Evolutionary conservation across 2,329 filamentous ascomycete genomes (phyloP), one percentile per base, ranked within the genome.

Genomic region (Thelonectria blattea): DNA sequence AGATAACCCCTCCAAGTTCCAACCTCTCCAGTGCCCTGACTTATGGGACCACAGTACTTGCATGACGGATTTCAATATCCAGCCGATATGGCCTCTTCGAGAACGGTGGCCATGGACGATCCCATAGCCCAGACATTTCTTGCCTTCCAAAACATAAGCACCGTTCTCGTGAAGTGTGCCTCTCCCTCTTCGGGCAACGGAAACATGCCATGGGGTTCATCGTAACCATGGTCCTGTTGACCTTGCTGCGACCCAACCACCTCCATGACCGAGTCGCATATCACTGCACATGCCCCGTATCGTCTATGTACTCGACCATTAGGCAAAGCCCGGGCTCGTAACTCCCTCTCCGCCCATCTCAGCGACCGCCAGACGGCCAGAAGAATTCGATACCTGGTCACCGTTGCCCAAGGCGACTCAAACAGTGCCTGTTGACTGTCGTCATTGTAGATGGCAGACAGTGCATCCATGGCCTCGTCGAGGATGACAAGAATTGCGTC

Each of bases 381-480:
- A 3, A 75, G 58, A 20, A 74, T 67, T 8, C 68, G 65, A 22
- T 73, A 74, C 2, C 65, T 69, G 10, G 65, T 56, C 2, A 74
- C 67, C 0, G 68, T 72, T 0, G 67, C 65, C 73, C 74, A 75
- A 0, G 74, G 73, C 0, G 71, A 66, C 52, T 75, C 74, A 11
- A 60, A 61, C 8, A 61, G 22, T 3, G 62, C 62, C 1, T 58
- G 60, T 12, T 63, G 58, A 2, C 60, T 45, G 10, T 51, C 51
- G 5, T 10, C 56, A n/a, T 42, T 56, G 34, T 22, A 59, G 41
- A 67, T 66, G 10, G 51, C 63, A 8, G 46, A 64, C 20, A 68
- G 59, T 2, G 60, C 64, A 8, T 54, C 62, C 17, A 70, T 68
- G 7, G 70, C 45, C 24, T 75, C 72, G 37, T 71, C 71, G 9